Percentiles rank a stretch among this genome's conserved stretches.
These are phyloP conservation scores for Backusella morwellensis DNA, from an alignment of 192 early-diverging fungal genomes.

Conservation along the genomic window DNA sequence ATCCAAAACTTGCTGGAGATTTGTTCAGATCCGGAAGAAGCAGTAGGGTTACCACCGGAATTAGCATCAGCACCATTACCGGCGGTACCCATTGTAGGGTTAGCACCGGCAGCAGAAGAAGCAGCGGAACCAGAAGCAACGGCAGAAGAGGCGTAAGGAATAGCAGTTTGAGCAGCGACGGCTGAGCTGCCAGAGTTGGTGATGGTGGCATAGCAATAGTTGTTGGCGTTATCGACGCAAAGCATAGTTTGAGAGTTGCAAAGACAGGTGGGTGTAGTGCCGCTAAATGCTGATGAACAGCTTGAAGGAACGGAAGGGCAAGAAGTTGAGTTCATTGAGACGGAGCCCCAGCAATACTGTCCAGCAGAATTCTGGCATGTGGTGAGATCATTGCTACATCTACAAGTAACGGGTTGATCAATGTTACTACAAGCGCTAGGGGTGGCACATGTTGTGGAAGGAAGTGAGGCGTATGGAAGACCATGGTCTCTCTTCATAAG, in stretches of 20 bases:
- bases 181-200: background rate
- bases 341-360: conserved; percentile 29
- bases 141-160: background rate
- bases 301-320: conserved; percentile 23
- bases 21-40: background rate
- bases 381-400: conserved; percentile 20
- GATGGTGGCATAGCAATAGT: conserved; percentile 25
- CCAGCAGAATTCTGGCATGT: conserved; percentile 9
- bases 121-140: conserved; percentile 3
- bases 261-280: conserved; percentile 22
- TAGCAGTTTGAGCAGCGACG: background rate
- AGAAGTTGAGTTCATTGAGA: background rate
- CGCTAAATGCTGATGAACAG: background rate
- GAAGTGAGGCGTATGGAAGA: conserved; percentile 21
- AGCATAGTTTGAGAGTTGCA: conserved; percentile 17
- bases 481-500: conserved; percentile 21
- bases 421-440: conserved; percentile 18
- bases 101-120: conserved; percentile 1
- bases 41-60: background rate
- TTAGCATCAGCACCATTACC: background rate
- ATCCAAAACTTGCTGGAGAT: background rate
- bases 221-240: conserved; percentile 24
- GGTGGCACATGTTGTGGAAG: conserved; percentile 10
- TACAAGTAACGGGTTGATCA: conserved; percentile 11
- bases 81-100: background rate